phyloP scores from a whole-genome alignment of 169 alveolate genomes.

The Perkinsus chesapeaki region DNA sequence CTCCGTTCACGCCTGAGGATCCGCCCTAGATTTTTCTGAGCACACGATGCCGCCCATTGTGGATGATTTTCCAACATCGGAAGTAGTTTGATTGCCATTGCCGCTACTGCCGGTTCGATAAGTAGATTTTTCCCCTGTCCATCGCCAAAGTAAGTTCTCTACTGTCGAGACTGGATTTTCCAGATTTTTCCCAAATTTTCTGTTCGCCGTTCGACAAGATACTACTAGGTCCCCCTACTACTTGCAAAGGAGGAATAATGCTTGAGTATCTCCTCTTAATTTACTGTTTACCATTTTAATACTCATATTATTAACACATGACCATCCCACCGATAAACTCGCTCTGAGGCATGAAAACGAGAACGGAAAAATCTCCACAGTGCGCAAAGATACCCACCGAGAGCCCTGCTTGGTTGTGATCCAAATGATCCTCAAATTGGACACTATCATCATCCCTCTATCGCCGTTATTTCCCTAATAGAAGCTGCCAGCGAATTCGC shows the following conservation, averaged over 20 bases:
- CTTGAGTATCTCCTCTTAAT: slow-evolving; percentile 57
- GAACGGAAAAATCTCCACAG: neutral
- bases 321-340: slow-evolving; percentile 55
- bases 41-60: too few species aligned
- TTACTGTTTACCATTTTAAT: slow-evolving; percentile 52
- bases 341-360: neutral
- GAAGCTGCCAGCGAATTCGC: neutral
- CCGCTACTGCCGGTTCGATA: too few species aligned
- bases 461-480: slow-evolving; percentile 63
- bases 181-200: too few species aligned
- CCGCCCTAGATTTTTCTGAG: too few species aligned
- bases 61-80: too few species aligned
- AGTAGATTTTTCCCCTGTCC: too few species aligned
- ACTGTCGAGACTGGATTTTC: too few species aligned
- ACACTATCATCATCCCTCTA: slow-evolving; percentile 52
- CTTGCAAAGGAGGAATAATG: slow-evolving; percentile 43
- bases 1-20: too few species aligned
- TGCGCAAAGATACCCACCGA: slow-evolving; percentile 31
- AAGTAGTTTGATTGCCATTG: too few species aligned
- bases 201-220: too few species aligned
- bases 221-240: too few species aligned
- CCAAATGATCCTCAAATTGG: slow-evolving; percentile 54
- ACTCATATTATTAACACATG: slow-evolving; percentile 47
- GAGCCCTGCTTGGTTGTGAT: slow-evolving; percentile 24
- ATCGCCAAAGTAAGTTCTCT: too few species aligned